Conservation (phyloP, 305 asterid species). For the Solanum hybrid region DNA sequence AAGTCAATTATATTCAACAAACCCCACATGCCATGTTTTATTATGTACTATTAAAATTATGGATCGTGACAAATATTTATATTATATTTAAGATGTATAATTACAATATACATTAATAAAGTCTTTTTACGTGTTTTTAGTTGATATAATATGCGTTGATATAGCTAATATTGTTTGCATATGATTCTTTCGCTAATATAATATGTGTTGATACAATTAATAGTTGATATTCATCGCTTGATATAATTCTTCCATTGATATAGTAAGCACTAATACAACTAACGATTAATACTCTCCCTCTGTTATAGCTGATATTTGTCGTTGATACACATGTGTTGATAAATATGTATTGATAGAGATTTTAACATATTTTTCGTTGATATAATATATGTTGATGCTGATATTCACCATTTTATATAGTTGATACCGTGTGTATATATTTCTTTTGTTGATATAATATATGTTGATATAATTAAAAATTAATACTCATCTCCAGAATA, state of each 20-base stretch:
- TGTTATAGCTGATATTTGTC: accelerated
- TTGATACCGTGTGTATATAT: too few species aligned
- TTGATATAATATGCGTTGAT: background rate
- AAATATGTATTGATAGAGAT: background rate
- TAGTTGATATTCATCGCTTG: too few species aligned
- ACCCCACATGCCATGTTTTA: background rate
- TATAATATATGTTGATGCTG: too few species aligned
- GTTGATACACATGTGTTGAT: background rate
- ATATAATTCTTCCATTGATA: too few species aligned
- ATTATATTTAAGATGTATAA: background rate
- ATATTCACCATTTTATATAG: too few species aligned
- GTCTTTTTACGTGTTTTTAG: background rate
- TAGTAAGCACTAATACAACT: background rate
- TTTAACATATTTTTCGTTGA: too few species aligned
- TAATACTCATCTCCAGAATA: accelerated
- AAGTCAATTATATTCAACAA: background rate
- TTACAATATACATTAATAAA: background rate
- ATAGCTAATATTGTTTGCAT: too few species aligned
- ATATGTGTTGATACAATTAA: too few species aligned
- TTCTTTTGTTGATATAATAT: too few species aligned
- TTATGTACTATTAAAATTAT: background rate
- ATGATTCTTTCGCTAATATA: too few species aligned
- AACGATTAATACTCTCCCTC: background rate
- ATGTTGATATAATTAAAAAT: too few species aligned
- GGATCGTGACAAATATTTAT: background rate